Conservation (phyloP, 352 stramenopile species). For the Phytophthora foliorum region DNA sequence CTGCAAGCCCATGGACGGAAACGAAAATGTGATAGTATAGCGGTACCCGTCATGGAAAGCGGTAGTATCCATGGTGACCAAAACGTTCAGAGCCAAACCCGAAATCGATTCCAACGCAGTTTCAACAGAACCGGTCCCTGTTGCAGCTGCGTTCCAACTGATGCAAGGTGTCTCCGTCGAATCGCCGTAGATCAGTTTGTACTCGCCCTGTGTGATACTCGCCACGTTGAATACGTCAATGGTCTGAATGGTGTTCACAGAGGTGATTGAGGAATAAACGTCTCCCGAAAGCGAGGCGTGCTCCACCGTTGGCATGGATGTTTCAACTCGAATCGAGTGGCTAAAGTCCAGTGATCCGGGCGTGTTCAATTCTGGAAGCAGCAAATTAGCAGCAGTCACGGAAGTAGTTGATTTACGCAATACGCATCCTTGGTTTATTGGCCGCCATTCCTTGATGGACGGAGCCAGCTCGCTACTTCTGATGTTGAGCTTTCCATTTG, state of each 20-base stretch:
- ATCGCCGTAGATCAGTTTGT: conserved; percentile 60
- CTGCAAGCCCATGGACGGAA: conserved; percentile 58
- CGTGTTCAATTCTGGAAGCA: conserved; percentile 60
- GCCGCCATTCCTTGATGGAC: conserved; percentile 50
- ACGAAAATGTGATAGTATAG: conserved; percentile 63
- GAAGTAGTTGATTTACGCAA: conserved; percentile 48
- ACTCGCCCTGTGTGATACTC: conserved; percentile 62
- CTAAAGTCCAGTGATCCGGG: conserved; percentile 65
- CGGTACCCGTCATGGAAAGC: conserved; percentile 63
- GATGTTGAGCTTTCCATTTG: conserved; percentile 45
- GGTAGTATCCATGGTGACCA: conserved; percentile 43
- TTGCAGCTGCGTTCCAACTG: conserved; percentile 57
- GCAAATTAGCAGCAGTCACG: conserved; percentile 45
- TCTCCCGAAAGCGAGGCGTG: conserved; percentile 51
- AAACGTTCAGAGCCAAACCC: conserved; percentile 48
- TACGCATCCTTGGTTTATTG: conserved; percentile 60
- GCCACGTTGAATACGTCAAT: conserved; percentile 66
- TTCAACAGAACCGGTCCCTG: conserved; percentile 44
- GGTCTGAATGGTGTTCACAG: conserved; percentile 53
- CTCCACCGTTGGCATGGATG: conserved; percentile 46
- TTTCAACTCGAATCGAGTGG: conserved; percentile 63
- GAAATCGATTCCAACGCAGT: conserved; percentile 53
- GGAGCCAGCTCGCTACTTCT: conserved; percentile 35
- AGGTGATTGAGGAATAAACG: conserved; percentile 42
- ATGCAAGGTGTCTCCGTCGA: conserved; percentile 54